Evolutionary conservation across 495 filamentous ascomycete genomes (phyloP).

Genomic region (Thermochaetoides thermophila): DNA sequence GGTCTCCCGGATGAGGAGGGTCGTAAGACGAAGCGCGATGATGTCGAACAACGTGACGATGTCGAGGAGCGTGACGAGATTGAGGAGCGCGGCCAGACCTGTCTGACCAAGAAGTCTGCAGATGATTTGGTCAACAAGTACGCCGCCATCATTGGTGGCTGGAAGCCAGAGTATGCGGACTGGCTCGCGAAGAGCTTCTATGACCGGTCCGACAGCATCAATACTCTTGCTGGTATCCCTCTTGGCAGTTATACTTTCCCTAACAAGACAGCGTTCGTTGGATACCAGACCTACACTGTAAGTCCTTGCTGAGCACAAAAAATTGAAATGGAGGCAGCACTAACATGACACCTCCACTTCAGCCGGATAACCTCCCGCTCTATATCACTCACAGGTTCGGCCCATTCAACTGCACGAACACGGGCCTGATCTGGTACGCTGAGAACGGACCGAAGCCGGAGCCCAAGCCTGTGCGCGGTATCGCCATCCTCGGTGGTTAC

Average conservation of each 20-base stretch:
- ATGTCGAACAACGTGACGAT: too few relatives aligned
- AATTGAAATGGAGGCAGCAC: too few relatives aligned
- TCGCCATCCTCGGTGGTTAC: constrained; percentile 12
- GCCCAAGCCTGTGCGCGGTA: constrained; percentile 12
- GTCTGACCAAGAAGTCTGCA: too few relatives aligned
- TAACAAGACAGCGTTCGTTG: constrained; percentile 12
- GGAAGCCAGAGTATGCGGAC: constrained; percentile 13
- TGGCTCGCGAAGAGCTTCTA: constrained; percentile 12
- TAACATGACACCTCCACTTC: neutral
- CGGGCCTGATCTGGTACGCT: constrained; percentile 19
- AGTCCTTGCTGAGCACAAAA: too few relatives aligned
- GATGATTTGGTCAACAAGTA: constrained; percentile 12
- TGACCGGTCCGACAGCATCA: constrained; percentile 20
- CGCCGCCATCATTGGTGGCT: constrained; percentile 12
- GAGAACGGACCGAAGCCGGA: too few relatives aligned
- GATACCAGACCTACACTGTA: too few relatives aligned
- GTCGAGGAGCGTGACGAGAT: too few relatives aligned
- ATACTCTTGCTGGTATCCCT: constrained; percentile 13
- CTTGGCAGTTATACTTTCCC: constrained; percentile 17
- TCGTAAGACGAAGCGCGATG: too few relatives aligned
- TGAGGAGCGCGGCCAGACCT: too few relatives aligned
- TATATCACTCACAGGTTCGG: constrained; percentile 3
- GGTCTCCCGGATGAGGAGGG: too few relatives aligned
- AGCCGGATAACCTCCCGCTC: constrained; percentile 7
- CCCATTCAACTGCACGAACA: constrained; percentile 14